Evolutionary conservation across 257 asterid genomes (phyloP).

Genomic region (Solanum sparsipilum): DNA sequence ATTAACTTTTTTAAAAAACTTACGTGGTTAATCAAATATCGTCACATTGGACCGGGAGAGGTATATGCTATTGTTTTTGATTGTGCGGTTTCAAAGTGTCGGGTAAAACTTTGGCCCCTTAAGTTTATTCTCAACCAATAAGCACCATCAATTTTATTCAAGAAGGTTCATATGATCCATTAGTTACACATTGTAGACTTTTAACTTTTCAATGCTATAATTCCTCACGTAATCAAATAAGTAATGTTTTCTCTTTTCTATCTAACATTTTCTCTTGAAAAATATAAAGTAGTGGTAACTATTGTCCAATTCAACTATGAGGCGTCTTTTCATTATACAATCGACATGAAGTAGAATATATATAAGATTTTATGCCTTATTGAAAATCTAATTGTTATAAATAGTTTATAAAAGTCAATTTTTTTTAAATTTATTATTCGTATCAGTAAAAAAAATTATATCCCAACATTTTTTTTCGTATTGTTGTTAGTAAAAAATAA

Average conservation of each 20-base stretch:
- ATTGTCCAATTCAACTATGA: background rate
- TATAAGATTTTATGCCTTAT: no score
- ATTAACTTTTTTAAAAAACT: background rate
- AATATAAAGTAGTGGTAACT: background rate
- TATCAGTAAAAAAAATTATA: no score
- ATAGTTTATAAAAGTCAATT: no score
- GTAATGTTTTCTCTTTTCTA: background rate
- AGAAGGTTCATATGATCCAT: background rate
- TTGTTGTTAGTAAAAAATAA: background rate
- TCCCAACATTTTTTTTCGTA: no score
- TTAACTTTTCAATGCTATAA: background rate
- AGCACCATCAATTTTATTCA: background rate
- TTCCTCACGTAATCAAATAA: background rate
- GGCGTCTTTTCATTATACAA: background rate
- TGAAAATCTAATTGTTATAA: background rate
- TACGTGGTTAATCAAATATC: background rate
- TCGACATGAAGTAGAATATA: no score
- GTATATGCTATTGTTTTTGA: background rate
- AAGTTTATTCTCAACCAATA: background rate
- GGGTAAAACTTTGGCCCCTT: background rate
- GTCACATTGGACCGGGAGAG: rapidly evolving
- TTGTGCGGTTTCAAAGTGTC: background rate
- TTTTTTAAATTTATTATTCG: no score
- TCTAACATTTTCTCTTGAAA: background rate
- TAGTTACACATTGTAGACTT: background rate